Evolutionary conservation across 2,329 filamentous ascomycete species (phyloP), one percentile per base, ranked within the genome.

Genomic region (Rhinocladiella mackenziei): DNA sequence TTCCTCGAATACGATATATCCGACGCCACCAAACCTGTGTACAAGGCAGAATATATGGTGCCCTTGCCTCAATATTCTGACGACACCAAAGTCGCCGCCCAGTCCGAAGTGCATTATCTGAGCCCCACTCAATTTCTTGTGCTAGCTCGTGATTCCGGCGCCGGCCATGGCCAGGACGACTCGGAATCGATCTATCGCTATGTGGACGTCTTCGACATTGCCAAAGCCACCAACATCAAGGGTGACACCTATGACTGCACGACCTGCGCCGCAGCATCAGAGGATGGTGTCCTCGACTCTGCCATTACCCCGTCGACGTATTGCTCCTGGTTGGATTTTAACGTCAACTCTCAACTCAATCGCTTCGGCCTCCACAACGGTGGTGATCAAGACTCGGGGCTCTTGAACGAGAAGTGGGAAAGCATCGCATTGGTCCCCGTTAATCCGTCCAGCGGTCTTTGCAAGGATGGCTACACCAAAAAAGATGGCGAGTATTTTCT

Each of bases 341-440:
- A 87, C 59, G 68, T 81, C 48, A 81, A 84, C 52, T 58, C 66
- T 1, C 73, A 87, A 64, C 69, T 88, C 15, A 73, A 70, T 28
- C 74, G 77, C 14, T 87, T 87, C 53, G 77, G 78, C 0, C 62
- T 84, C 3, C 80, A 83, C 56, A 87, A 87, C 55, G 83, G 83
- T 2, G 83, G 81, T 0, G 65, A 63, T 0, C 74, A 81, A 54
- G 75, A 84, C 56, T 56, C 64, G 0, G 65, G 62, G 0, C 63
- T 87, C 25, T 59, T 88, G 60, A 86, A 87, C 56, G 83, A 88
- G 69, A 88, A 88, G 60, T 88, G 84, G 84, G 84, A 89, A 67
- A 78, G 76, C 14, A 64, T 88, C 35, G 76, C 78, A 2, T 60
- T 86, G 17, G 71, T 80, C 2, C 80, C 81, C 1, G 74, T 78